These are phyloP conservation scores for Mycena olivaceomarginata DNA, from an alignment of 768 basidiomycete genomes.

Conservation along the genomic window DNA sequence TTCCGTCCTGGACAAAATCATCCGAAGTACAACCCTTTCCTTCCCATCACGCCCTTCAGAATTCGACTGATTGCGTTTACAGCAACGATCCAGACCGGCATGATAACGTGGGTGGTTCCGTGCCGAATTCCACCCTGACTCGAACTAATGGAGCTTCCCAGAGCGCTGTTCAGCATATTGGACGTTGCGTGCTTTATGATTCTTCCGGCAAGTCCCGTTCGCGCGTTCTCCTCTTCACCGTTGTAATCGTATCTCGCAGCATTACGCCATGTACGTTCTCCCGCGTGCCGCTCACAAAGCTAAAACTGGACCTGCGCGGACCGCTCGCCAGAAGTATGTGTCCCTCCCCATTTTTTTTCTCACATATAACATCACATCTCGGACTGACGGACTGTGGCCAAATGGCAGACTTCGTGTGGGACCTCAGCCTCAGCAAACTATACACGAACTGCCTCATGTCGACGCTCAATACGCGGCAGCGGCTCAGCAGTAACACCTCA, in stretches of 20 bases:
- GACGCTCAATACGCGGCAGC: constrained; percentile 66
- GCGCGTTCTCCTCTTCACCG: background rate
- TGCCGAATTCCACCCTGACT: background rate
- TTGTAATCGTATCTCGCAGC: constrained; percentile 49
- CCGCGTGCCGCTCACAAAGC: background rate
- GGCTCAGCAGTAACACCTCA: constrained; percentile 51
- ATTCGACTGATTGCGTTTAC: background rate
- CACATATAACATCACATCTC: too few relatives aligned
- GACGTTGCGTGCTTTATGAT: constrained; percentile 36
- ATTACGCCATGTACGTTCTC: constrained; percentile 63
- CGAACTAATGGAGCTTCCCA: background rate
- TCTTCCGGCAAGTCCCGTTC: constrained; percentile 30
- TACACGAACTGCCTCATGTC: constrained; percentile 70
- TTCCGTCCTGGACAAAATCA: constrained; percentile 41
- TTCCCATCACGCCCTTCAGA: too few relatives aligned
- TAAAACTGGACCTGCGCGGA: background rate
- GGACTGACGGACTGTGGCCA: too few relatives aligned
- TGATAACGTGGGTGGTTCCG: constrained; percentile 33
- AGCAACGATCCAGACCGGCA: constrained; percentile 44
- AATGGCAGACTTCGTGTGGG: constrained; percentile 67
- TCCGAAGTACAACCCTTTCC: constrained; percentile 36
- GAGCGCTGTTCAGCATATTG: constrained; percentile 30
- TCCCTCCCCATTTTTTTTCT: background rate
- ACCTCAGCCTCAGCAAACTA: constrained; percentile 67
- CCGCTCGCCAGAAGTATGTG: background rate